A percentile compares a stretch with the other conserved stretches of the same genome.
Conservation (phyloP, 148 eudicot genomes). For the Persicaria maculosa region DNA sequence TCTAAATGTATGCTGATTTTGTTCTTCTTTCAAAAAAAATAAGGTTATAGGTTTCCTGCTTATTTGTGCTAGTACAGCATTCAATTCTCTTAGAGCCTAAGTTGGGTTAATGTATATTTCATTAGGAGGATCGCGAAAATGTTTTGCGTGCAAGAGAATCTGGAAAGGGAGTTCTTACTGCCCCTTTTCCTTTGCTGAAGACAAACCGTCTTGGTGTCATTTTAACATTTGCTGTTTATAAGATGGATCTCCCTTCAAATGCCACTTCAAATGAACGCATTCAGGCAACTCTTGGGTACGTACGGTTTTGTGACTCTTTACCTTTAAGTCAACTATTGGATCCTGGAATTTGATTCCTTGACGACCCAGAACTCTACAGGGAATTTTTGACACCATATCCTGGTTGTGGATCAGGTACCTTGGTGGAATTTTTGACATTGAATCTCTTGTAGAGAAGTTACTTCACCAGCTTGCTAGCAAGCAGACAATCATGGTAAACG, state of each 20-base stretch:
- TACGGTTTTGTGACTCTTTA: neutral
- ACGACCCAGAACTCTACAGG: neutral
- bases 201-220: conserved; percentile 93
- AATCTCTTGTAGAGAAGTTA: conserved; percentile 90
- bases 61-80: neutral
- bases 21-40: neutral
- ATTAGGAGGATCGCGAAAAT: conserved; percentile 95
- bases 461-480: conserved; percentile 98
- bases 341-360: neutral
- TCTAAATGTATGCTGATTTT: neutral
- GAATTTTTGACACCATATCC: neutral
- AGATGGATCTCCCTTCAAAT: conserved; percentile 65
- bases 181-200: conserved; percentile 79
- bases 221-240: conserved; percentile 93
- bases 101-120: conserved; percentile 7
- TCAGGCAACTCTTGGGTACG: conserved; percentile 79
- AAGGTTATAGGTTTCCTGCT: neutral
- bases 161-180: conserved; percentile 94
- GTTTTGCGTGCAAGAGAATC: conserved; percentile 89
- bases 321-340: neutral
- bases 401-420: conserved; percentile 55
- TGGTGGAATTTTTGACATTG: conserved; percentile 90
- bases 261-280: conserved; percentile 67
- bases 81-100: conserved; percentile 12
- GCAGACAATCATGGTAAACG: conserved; percentile 84